Evolutionary conservation across 345 rosid species (phyloP).

Genomic region (Triadica sebifera): DNA sequence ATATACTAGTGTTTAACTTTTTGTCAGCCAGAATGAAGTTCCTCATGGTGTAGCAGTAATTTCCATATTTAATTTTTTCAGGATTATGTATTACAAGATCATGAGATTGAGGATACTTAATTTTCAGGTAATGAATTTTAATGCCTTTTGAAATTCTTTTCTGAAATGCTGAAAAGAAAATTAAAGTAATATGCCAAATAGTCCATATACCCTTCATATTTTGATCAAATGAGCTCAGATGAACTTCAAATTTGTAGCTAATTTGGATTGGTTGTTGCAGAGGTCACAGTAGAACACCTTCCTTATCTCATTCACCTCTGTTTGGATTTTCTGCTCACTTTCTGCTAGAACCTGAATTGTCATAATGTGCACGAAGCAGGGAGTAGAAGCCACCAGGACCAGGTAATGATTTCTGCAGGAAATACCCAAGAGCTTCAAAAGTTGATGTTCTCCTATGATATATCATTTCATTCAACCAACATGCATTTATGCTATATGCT

Average conservation of each 20-base stretch:
- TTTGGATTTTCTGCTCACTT: conserved; percentile 98
- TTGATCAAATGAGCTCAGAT: conserved; percentile 95
- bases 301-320: conserved; percentile 86
- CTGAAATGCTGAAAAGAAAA: conserved; percentile 1
- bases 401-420: conserved; percentile 97
- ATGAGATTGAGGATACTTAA: no score
- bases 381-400: conserved; percentile 99
- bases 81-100: no score
- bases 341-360: conserved; percentile 99
- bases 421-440: conserved; percentile 77
- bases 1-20: no score
- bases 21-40: no score
- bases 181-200: neutral
- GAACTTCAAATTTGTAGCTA: conserved; percentile 94
- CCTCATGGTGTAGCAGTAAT: no score
- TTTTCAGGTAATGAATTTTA: no score
- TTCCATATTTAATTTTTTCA: no score
- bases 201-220: conserved; percentile 81
- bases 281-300: conserved; percentile 93
- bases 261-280: conserved; percentile 93
- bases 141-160: no score
- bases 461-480: conserved; percentile 73
- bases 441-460: conserved; percentile 74
- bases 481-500: conserved; percentile 67
- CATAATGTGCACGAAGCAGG: conserved; percentile 99